A percentile compares a stretch with the other conserved stretches of the same genome.
These are phyloP conservation scores for Diaporthe capsici DNA, from an alignment of 2,329 filamentous ascomycete species.

Conservation along the genomic window DNA sequence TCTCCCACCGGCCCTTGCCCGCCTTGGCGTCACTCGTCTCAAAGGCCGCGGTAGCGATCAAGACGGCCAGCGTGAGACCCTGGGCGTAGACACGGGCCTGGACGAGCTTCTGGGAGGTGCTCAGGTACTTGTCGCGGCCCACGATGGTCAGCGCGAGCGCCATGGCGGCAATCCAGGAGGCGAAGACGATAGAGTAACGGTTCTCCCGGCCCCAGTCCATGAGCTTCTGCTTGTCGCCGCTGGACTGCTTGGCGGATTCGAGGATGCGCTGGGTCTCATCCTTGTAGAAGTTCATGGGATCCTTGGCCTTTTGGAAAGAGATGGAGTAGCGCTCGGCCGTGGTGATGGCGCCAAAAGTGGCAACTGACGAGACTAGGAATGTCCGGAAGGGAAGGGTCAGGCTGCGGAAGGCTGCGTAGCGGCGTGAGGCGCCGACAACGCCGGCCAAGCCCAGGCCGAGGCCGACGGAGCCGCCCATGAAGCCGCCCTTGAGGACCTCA, in stretches of 20 bases:
- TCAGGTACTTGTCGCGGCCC: conserved; percentile 81
- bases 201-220: conserved; percentile 83
- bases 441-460: conserved; percentile 76
- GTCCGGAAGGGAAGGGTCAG: conserved; percentile 92
- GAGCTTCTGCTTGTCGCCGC: conserved; percentile 67
- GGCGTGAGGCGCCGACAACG: conserved; percentile 76
- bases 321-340: conserved; percentile 80
- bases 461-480: conserved; percentile 79
- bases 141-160: conserved; percentile 81
- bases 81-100: conserved; percentile 96
- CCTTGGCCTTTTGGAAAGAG: conserved; percentile 77
- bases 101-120: conserved; percentile 87
- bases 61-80: conserved; percentile 86
- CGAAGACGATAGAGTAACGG: conserved; percentile 88
- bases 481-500: conserved; percentile 83
- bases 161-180: conserved; percentile 87
- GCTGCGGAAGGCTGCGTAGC: conserved; percentile 81
- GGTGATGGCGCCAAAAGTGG: conserved; percentile 91
- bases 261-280: conserved; percentile 72
- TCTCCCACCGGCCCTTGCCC: conserved; percentile 86
- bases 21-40: conserved; percentile 83
- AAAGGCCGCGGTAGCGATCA: conserved; percentile 85
- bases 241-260: conserved; percentile 67
- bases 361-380: conserved; percentile 87
- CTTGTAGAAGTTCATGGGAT: conserved; percentile 77